Evolutionary conservation across 495 filamentous ascomycete genomes (phyloP).

Genomic region (Hypoxylon rickii): DNA sequence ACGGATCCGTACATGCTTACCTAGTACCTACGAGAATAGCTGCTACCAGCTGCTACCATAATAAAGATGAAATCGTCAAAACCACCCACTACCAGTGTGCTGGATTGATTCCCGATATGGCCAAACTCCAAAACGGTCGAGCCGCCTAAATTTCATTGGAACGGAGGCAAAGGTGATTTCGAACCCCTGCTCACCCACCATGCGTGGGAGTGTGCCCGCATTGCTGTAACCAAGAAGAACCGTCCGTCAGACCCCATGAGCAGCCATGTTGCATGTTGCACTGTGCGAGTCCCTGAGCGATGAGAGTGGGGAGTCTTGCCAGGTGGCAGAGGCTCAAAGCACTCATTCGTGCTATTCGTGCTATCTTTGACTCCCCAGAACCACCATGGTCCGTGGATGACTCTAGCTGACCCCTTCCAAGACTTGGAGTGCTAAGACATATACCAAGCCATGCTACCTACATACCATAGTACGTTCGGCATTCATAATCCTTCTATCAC

Average conservation of each 20-base stretch:
- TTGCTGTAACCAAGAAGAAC: constrained; percentile 29
- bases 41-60: constrained; percentile 14
- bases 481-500: constrained; percentile 9
- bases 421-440: too few relatives aligned
- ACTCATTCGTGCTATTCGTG: not conserved
- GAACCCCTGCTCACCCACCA: constrained; percentile 27
- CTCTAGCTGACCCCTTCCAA: too few relatives aligned
- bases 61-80: constrained; percentile 32
- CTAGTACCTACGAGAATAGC: too few relatives aligned
- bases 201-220: constrained; percentile 32
- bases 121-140: constrained; percentile 38
- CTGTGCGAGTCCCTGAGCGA: constrained; percentile 22
- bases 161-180: constrained; percentile 31
- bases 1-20: constrained; percentile 13
- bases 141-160: constrained; percentile 34
- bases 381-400: too few relatives aligned
- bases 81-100: constrained; percentile 29
- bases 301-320: constrained; percentile 19
- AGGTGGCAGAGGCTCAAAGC: constrained; percentile 22
- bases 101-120: constrained; percentile 39
- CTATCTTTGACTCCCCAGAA: too few relatives aligned
- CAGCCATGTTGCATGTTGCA: constrained; percentile 14
- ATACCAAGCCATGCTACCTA: too few relatives aligned
- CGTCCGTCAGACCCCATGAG: constrained; percentile 13
- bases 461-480: constrained; percentile 21